Percentiles rank a stretch among this genome's conserved stretches.
Evolutionary conservation across 805 yeast genomes (phyloP).

Genomic region (Helenozyma rhizophorensis): DNA sequence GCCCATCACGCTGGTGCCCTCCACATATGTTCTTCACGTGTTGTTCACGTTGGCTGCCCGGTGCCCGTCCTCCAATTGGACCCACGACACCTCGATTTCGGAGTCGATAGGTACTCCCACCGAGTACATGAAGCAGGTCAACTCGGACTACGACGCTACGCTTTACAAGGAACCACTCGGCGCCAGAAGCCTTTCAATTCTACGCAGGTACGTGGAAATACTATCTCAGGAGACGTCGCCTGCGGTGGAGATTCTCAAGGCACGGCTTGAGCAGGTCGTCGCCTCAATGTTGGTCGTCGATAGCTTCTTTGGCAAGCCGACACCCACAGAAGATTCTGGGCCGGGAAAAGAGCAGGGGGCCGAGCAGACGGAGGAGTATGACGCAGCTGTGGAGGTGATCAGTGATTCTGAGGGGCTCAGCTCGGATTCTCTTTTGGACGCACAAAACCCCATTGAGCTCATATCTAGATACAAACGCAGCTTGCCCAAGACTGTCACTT

Average conservation of each 20-base stretch:
- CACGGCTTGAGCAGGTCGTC: neutral
- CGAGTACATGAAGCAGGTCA: conserved; percentile 16
- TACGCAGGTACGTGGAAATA: conserved; percentile 9
- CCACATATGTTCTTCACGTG: conserved; percentile 22
- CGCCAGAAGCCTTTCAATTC: conserved; percentile 15
- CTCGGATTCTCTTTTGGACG: conserved; percentile 9
- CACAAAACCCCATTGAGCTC: neutral
- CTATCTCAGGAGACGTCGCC: neutral
- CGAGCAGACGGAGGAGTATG: neutral
- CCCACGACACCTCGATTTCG: conserved; percentile 13
- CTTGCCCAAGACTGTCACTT: conserved; percentile 2
- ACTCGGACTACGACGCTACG: conserved; percentile 16
- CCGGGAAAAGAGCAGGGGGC: neutral
- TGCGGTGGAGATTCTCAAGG: conserved; percentile 2
- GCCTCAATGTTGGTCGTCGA: too few species aligned
- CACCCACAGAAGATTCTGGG: neutral
- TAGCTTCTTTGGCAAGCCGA: conserved; percentile 2
- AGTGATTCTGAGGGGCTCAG: conserved; percentile 24
- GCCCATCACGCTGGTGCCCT: conserved; percentile 19
- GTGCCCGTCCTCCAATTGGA: conserved; percentile 23
- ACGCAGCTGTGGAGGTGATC: conserved; percentile 14
- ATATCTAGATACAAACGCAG: neutral
- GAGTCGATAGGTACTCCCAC: conserved; percentile 20
- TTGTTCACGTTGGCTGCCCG: conserved; percentile 31
- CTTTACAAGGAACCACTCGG: conserved; percentile 19